Percentiles rank a stretch among this genome's conserved stretches.
Conservation (phyloP, 75 land plant genomes). For the Selaginella moellendorffii region DNA sequence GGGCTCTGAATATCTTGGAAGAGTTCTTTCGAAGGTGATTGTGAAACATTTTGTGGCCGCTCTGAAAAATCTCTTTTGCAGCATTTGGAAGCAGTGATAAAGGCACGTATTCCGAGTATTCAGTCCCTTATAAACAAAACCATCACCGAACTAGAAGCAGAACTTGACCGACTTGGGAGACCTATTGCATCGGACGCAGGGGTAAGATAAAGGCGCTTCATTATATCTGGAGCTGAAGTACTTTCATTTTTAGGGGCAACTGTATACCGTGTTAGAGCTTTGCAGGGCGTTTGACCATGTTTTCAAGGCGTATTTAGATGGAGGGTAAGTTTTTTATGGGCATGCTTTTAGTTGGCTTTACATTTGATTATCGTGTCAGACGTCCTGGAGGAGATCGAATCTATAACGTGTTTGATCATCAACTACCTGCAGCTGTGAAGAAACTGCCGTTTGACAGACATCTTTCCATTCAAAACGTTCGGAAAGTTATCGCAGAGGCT, state of each 20-base stretch:
- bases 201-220: not conserved
- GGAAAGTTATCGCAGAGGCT: not conserved
- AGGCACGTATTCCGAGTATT: constrained; percentile 7
- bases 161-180: not conserved
- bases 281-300: constrained; percentile 6
- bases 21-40: constrained; percentile 6
- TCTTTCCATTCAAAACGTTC: constrained; percentile 2
- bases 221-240: too few species aligned
- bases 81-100: constrained; percentile 4
- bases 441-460: constrained; percentile 7
- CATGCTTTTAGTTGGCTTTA: not conserved
- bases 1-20: constrained; percentile 7
- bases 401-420: constrained; percentile 1
- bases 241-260: constrained; percentile 3
- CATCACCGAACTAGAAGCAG: constrained; percentile 8
- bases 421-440: constrained; percentile 5
- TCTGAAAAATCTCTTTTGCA: not conserved
- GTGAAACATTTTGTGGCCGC: not conserved
- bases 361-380: not conserved
- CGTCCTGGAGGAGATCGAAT: constrained; percentile 4
- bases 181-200: constrained; percentile 3
- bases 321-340: constrained; percentile 3
- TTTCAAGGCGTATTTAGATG: constrained; percentile 5
- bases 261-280: constrained; percentile 7
- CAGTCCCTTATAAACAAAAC: constrained; percentile 5